These are phyloP conservation scores for Proliferodiscus dingleyae DNA, from an alignment of 2,329 filamentous ascomycete genomes.

Conservation along the genomic window DNA sequence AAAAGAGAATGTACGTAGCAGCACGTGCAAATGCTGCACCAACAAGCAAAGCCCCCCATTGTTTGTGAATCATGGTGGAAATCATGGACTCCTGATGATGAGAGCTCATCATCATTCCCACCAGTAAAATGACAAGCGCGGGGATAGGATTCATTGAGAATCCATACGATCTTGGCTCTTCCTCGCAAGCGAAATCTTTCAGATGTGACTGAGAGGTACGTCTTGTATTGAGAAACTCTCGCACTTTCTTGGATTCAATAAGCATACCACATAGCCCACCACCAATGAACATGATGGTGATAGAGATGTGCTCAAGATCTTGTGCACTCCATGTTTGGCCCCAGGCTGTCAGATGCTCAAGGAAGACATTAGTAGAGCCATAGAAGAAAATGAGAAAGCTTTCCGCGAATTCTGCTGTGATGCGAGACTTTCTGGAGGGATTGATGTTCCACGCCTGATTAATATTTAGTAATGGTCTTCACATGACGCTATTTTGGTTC, in stretches of 20 bases:
- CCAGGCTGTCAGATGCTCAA: slow-evolving; percentile 78
- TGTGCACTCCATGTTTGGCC: slow-evolving; percentile 67
- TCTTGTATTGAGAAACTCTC: slow-evolving; percentile 57
- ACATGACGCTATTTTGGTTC: not conserved
- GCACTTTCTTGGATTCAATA: slow-evolving; percentile 68
- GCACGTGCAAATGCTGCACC: slow-evolving; percentile 75
- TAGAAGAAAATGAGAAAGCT: slow-evolving; percentile 88
- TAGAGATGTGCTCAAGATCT: slow-evolving; percentile 88
- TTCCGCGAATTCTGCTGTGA: slow-evolving; percentile 84
- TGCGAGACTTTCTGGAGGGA: slow-evolving; percentile 53
- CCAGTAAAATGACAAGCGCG: slow-evolving; percentile 75
- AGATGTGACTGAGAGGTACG: slow-evolving; percentile 42
- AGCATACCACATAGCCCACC: slow-evolving; percentile 86
- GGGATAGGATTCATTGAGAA: slow-evolving; percentile 87
- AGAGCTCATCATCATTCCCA: slow-evolving; percentile 93
- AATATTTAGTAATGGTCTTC: slow-evolving; percentile 18
- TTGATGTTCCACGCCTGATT: slow-evolving; percentile 80
- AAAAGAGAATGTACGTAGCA: slow-evolving; percentile 75
- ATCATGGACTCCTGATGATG: slow-evolving; percentile 73
- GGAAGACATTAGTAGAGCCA: slow-evolving; percentile 82
- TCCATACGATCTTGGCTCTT: slow-evolving; percentile 60
- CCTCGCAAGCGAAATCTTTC: slow-evolving; percentile 38
- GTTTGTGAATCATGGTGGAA: slow-evolving; percentile 86
- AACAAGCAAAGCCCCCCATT: slow-evolving; percentile 84
- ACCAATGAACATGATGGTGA: slow-evolving; percentile 89